Evolutionary conservation across 805 yeast genomes (phyloP), one percentile per base, ranked within the genome.

Genomic region (Lipomyces chichibuensis): DNA sequence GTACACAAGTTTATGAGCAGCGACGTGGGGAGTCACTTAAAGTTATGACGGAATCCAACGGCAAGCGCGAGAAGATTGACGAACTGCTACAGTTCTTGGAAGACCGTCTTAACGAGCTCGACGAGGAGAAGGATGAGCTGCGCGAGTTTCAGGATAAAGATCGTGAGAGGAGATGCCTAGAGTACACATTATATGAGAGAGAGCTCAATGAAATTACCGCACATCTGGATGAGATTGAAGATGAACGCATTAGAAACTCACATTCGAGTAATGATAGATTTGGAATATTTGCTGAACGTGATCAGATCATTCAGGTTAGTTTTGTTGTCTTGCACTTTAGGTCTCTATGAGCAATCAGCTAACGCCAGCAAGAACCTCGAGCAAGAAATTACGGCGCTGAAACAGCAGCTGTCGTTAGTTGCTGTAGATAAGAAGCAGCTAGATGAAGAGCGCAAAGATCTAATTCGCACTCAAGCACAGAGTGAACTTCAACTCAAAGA

Each of bases 1-100:
- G 99, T 23, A 97, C 98, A 0, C 88, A 87, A 66, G 90, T 93
- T 2, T 95, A 94, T 79, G 98, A 95, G 74, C 80, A 84, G 51
- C 90, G 91, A 76, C 81, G 93, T 63, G 84, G 84, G 65, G 97
- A 92, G 65, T 90, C 97, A 0, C 79, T 83, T 67, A 89, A 88
- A 75, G 94, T 92, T 72, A 91, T 93, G 92, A 80, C 81, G 3
- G 87, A 85, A 67, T 88, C 97, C 0, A 86, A 84, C 69, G 83
- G 81, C 67, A 91, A 91, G 72, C 84, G 88, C 70, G 87, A 83
- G 63, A 87, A 91, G 74, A 90, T 91, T 60, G 90, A 86, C 68
- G 92, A 88, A 72, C 87, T 91, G 77, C 80, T 94, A 73, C 77
- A 78, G 23, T 88, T 88, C 67, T 87, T 74, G 57, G 87, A 88